phyloP scores from a whole-genome alignment of 192 early-diverging fungal species.

The Glomus cerebriforme region DNA sequence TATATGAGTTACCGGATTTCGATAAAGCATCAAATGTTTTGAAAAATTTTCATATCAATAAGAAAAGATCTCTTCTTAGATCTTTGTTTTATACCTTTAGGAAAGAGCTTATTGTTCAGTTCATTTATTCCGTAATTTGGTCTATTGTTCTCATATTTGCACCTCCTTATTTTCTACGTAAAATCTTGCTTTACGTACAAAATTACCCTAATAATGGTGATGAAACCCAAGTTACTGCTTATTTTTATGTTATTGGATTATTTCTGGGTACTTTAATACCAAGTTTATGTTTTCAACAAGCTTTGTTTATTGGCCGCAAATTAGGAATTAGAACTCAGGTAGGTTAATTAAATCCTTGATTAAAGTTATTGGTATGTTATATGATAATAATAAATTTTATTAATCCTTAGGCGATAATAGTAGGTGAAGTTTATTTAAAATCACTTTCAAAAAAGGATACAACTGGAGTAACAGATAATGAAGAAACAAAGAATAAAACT shows the following conservation, averaged over 20 bases:
- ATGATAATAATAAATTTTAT: conserved; percentile 49
- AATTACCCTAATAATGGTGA: conserved; percentile 36
- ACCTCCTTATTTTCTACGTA: conserved; percentile 61
- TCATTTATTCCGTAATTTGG: conserved; percentile 34
- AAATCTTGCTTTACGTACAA: conserved; percentile 58
- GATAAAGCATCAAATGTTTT: conserved; percentile 39
- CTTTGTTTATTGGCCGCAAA: conserved; percentile 66
- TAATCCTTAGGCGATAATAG: conserved; percentile 43
- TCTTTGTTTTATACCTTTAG: conserved; percentile 44
- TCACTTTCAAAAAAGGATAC: conserved; percentile 43
- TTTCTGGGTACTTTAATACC: conserved; percentile 50
- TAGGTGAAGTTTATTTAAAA: conserved; percentile 44
- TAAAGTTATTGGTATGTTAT: conserved; percentile 44
- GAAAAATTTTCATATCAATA: conserved; percentile 36
- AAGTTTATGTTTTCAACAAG: conserved; percentile 51
- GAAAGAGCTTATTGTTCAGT: conserved; percentile 48
- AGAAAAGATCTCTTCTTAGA: conserved; percentile 37
- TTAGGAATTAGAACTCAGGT: conserved; percentile 60
- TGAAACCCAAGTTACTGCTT: conserved; percentile 43
- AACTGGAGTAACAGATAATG: conserved; percentile 24
- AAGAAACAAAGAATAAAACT: conserved; percentile 39
- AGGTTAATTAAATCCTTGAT: neutral
- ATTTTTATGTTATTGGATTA: conserved; percentile 62
- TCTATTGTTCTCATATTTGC: conserved; percentile 43
- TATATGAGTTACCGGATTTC: conserved; percentile 15